Evolutionary conservation across 2,329 filamentous ascomycete species (phyloP), one percentile per base, ranked within the genome.

Genomic region (Calonectria crousiana): DNA sequence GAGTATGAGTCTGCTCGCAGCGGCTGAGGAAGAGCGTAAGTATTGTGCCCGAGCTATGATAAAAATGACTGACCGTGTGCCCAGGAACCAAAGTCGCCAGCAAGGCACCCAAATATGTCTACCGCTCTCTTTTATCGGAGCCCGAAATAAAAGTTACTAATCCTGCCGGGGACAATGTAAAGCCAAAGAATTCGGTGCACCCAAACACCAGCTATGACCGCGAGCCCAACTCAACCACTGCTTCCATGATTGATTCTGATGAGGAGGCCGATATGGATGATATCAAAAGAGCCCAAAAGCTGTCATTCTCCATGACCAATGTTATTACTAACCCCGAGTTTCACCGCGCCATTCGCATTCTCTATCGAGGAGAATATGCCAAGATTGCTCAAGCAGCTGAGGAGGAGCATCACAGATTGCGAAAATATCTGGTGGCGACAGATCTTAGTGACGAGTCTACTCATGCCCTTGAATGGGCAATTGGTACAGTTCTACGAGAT

Each of bases 401-500:
- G 71, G 93, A 95, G 16, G 95, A 95, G 67, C 90, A 95, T 65
- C 92, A 94, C 65, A 92, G 94, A 68, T 91, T 96, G 74, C 91
- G 97, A 68, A 97, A 97, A 80, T 99, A 98, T 82, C 87, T 99
- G 20, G 95, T 98, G n/a, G 96, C 97, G 4, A 98, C 95, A 0
- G 97, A 99, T 84, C 87, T 98, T 4, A 98, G 96, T 78, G 95
- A 97, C 47, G 97, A 99, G 86, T 96, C 96, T 6, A 95, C 95
- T 9, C 97, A 98, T 83, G 97, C 97, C 1, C 89, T 99, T 38
- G 97, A 99, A 84, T 99, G 97, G 97, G 97, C 96, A 0, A 96
- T 99, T 71, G 97, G 97, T 10, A 98, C 96, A 0, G 95, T 98
- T 8, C 88, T 99, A 36, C 92, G 97, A 64, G 96, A 98, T 79